Percentiles rank a stretch among this genome's conserved stretches.
phyloP scores from a whole-genome alignment of 305 asterid genomes.

The Fraxinus sp. region DNA sequence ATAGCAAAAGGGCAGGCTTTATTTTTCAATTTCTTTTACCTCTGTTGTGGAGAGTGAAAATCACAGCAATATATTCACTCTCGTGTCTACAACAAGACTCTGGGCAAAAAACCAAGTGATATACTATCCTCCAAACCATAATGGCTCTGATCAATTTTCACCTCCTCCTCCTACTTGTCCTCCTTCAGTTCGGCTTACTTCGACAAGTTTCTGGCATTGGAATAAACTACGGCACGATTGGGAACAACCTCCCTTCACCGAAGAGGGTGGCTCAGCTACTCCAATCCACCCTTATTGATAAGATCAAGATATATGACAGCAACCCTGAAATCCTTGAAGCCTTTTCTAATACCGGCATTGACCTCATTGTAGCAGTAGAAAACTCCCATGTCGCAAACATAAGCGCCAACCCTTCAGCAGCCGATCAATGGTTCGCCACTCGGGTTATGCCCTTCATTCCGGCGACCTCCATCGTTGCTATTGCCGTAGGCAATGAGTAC shows the following conservation, averaged over 20 bases:
- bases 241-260: constrained; percentile 59
- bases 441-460: constrained; percentile 56
- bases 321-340: constrained; percentile 57
- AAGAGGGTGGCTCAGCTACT: constrained; percentile 63
- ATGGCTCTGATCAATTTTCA: constrained; percentile 17
- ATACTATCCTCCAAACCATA: neutral
- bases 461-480: constrained; percentile 50
- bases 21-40: constrained; percentile 9
- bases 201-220: constrained; percentile 39
- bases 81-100: neutral
- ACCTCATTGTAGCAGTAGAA: constrained; percentile 52
- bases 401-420: constrained; percentile 39
- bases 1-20: constrained; percentile 10
- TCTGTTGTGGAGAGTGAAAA: neutral
- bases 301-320: constrained; percentile 62
- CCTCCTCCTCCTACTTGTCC: constrained; percentile 23
- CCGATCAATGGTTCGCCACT: constrained; percentile 48
- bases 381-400: constrained; percentile 46
- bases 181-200: constrained; percentile 23
- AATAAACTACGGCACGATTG: constrained; percentile 59
- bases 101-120: neutral
- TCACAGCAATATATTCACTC: neutral
- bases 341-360: constrained; percentile 59
- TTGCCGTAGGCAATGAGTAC: constrained; percentile 61
- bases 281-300: constrained; percentile 57